A percentile compares a stretch with the other conserved stretches of the same genome.
phyloP scores from a whole-genome alignment of 495 filamentous ascomycete genomes.

The Hapsidospora chrysogenum region DNA sequence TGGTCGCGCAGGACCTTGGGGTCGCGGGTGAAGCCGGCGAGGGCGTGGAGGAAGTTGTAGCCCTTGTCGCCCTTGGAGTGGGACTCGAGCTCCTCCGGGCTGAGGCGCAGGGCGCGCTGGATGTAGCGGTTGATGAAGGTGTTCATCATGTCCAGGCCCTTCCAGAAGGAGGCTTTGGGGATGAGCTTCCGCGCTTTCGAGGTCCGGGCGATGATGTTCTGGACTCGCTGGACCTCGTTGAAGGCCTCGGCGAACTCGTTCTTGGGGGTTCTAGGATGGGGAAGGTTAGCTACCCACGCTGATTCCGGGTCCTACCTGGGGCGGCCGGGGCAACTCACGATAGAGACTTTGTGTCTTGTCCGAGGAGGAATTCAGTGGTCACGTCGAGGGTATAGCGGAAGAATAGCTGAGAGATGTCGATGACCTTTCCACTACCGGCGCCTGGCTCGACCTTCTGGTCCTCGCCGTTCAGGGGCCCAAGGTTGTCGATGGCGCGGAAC shows the following conservation, averaged over 20 bases:
- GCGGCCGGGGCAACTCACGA: slow-evolving; percentile 11
- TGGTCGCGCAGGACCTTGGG: slow-evolving; percentile 59
- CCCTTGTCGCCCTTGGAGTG: slow-evolving; percentile 46
- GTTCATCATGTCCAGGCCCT: slow-evolving; percentile 50
- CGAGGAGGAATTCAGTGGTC: slow-evolving; percentile 77
- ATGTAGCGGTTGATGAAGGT: slow-evolving; percentile 62
- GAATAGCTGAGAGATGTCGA: slow-evolving; percentile 56
- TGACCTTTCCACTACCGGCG: slow-evolving; percentile 24
- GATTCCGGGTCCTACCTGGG: background rate
- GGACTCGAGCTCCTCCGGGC: slow-evolving; percentile 37
- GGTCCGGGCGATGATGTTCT: slow-evolving; percentile 39
- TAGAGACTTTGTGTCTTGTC: slow-evolving; percentile 55
- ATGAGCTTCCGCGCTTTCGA: slow-evolving; percentile 40
- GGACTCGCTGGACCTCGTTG: slow-evolving; percentile 51
- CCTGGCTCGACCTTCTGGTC: slow-evolving; percentile 23
- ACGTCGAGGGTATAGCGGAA: slow-evolving; percentile 72
- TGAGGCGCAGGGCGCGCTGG: slow-evolving; percentile 43
- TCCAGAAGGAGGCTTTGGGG: slow-evolving; percentile 39
- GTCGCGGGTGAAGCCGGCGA: slow-evolving; percentile 61
- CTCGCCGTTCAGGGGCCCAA: slow-evolving; percentile 30
- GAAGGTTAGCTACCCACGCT: background rate
- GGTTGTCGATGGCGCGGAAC: slow-evolving; percentile 36
- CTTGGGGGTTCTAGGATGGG: slow-evolving; percentile 14
- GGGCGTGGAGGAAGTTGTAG: slow-evolving; percentile 70
- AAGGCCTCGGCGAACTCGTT: slow-evolving; percentile 58